Evolutionary conservation across 192 early-diverging fungal genomes (phyloP).

Genomic region (Haplosporangium gracile): DNA sequence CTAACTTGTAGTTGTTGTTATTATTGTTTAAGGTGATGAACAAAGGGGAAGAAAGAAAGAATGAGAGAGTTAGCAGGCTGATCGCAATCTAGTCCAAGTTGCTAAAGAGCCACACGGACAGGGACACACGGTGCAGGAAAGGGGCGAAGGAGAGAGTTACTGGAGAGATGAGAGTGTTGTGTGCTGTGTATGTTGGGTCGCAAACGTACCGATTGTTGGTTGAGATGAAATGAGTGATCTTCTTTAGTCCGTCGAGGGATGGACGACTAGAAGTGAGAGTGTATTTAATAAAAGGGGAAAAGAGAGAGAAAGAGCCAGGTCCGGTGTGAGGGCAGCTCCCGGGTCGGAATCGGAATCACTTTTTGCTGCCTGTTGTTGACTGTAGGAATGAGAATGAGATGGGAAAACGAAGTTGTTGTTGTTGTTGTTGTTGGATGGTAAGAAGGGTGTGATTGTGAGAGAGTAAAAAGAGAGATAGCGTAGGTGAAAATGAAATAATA

Average conservation of each 20-base stretch:
- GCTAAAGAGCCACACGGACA: neutral
- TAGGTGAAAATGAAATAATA: neutral
- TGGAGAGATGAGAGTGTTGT: neutral
- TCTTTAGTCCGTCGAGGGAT: too few species aligned
- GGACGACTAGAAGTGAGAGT: too few species aligned
- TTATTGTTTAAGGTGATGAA: neutral
- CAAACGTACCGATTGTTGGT: neutral
- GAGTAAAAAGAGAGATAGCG: neutral
- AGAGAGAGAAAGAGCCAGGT: neutral
- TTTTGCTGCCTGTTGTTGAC: neutral
- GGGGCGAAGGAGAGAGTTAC: neutral
- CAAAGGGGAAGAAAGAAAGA: neutral
- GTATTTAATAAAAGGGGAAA: neutral
- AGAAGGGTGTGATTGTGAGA: neutral
- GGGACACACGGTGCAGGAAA: neutral
- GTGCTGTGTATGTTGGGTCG: neutral
- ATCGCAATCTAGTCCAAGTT: neutral
- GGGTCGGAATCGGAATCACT: neutral
- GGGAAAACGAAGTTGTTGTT: neutral
- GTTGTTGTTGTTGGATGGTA: neutral
- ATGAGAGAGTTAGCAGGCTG: neutral
- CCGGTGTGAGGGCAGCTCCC: neutral
- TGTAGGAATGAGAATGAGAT: neutral
- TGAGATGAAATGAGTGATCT: neutral
- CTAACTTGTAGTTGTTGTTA: too few species aligned